Evolutionary conservation across 2,329 filamentous ascomycete genomes (phyloP).

Genomic region (Sarocladium kiliense): DNA sequence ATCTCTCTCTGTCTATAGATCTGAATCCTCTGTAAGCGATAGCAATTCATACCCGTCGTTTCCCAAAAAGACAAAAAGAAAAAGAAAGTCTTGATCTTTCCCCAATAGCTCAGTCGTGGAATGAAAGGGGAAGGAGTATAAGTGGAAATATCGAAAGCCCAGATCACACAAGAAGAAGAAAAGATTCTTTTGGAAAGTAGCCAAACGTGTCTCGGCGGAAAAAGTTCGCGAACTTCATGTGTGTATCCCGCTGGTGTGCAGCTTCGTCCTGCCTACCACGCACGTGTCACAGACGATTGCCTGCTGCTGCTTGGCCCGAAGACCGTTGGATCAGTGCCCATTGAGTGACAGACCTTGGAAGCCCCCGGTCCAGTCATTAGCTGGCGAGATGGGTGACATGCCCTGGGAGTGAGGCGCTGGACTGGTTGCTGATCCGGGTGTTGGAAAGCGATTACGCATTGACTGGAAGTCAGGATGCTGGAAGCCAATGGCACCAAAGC

Average conservation of each 20-base stretch:
- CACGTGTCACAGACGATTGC: not conserved
- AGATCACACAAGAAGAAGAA: not conserved
- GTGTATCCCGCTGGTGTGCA: not conserved
- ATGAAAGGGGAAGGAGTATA: not conserved
- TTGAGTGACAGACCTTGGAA: conserved; percentile 73
- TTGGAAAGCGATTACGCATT: conserved; percentile 42
- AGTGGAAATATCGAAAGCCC: not conserved
- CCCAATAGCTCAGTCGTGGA: not conserved
- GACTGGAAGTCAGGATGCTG: conserved; percentile 40
- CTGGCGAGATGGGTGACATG: conserved; percentile 35
- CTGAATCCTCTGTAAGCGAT: not conserved
- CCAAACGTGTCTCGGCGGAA: not conserved
- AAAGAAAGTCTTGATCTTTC: conserved; percentile 1
- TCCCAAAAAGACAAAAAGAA: not conserved
- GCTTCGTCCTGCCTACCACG: not conserved
- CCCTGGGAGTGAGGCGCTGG: conserved; percentile 28
- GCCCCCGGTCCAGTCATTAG: conserved; percentile 55
- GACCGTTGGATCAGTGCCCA: conserved; percentile 44
- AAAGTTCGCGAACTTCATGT: not conserved
- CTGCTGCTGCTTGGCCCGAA: no score
- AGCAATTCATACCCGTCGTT: conserved; percentile 1
- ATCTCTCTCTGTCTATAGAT: conserved; percentile 8
- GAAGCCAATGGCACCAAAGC: conserved; percentile 22
- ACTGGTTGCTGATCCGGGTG: conserved; percentile 31
- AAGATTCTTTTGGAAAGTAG: not conserved